Evolutionary conservation across 768 basidiomycete genomes (phyloP), one percentile per base, ranked within the genome.

Genomic region (Cystoderma amianthinum): DNA sequence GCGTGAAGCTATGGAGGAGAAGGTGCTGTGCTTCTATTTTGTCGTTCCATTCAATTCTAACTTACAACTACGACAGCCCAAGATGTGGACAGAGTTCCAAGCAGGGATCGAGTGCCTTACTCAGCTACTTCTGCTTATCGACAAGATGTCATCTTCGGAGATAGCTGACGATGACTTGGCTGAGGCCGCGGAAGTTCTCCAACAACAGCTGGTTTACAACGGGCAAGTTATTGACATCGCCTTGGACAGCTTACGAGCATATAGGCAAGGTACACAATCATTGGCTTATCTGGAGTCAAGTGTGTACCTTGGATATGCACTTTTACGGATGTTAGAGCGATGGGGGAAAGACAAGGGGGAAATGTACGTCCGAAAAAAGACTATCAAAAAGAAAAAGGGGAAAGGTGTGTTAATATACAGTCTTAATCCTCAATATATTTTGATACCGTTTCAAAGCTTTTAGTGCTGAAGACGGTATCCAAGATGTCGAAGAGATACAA

Each of bases 41-140:
- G 15, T 35, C 32, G 18, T 36, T 36, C 17, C 32, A 9, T 32
- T 19, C 6, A 39, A 18, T 44, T 43, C 45, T 46, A 39, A n/a
- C 41, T 38, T 44, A 23, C 21, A 15, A 38, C 36, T 24, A 33
- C 34, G 33, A 35, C 51, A 96, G 91, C 95, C 95, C 21, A 93
- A 93, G 55, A 68, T 79, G 45, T 98, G 93, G 92, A 88, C 80
- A 19, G 94, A 96, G 56, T 69, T 98, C 19, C 92, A 97, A 60
- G 89, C 92, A 22, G 91, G 92, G 22, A 79, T 96, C 54, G 89
- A 95, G 54, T 95, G 91, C 58, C 76, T 98, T 49, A 93, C 91
- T 15, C 93, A 96, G 53, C 71, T 98, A 41, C 74, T 98, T 21
- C 74, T 90, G 35, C 77, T 95, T 53, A 82, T 98, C 55, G 93